Conservation (phyloP, 2,329 filamentous ascomycete genomes). For the Acephala macrosclerotiorum region DNA sequence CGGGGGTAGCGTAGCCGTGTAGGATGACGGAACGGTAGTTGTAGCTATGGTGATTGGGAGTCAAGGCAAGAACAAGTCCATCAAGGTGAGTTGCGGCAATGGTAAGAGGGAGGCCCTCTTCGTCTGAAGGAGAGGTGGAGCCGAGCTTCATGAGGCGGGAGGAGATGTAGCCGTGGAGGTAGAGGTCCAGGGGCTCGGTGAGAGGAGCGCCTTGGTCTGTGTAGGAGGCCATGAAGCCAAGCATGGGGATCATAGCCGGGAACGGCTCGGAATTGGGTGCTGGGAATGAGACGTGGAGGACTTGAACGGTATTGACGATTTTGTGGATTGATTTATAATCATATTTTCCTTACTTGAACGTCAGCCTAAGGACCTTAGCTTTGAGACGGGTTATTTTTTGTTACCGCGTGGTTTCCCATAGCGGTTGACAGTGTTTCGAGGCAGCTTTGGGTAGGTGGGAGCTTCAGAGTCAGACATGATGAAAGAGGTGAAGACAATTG, state of each 20-base stretch:
- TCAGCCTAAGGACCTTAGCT: conserved; percentile 12
- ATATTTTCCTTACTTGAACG: conserved; percentile 65
- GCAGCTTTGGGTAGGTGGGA: conserved; percentile 32
- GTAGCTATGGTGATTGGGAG: conserved; percentile 82
- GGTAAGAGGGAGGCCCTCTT: conserved; percentile 71
- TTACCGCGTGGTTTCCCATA: conserved; percentile 36
- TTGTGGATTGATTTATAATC: conserved; percentile 75
- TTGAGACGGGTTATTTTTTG: neutral
- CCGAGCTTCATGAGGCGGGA: conserved; percentile 77
- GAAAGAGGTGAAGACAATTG: neutral
- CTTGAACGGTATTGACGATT: conserved; percentile 76
- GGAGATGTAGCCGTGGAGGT: conserved; percentile 86
- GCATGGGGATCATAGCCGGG: conserved; percentile 75
- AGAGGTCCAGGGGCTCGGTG: conserved; percentile 74
- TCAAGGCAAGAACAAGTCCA: conserved; percentile 80
- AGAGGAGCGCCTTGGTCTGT: conserved; percentile 63
- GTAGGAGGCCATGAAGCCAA: conserved; percentile 78
- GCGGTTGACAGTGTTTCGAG: conserved; percentile 39
- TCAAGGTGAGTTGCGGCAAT: conserved; percentile 79
- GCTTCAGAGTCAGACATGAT: conserved; percentile 25
- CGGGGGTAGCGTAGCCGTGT: conserved; percentile 75
- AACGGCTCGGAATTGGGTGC: conserved; percentile 57
- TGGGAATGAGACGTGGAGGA: conserved; percentile 83
- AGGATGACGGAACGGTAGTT: conserved; percentile 80
- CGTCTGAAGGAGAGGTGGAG: conserved; percentile 19